Conservation (phyloP, 73 alveolate species). For the Durusdinium trenchii region DNA sequence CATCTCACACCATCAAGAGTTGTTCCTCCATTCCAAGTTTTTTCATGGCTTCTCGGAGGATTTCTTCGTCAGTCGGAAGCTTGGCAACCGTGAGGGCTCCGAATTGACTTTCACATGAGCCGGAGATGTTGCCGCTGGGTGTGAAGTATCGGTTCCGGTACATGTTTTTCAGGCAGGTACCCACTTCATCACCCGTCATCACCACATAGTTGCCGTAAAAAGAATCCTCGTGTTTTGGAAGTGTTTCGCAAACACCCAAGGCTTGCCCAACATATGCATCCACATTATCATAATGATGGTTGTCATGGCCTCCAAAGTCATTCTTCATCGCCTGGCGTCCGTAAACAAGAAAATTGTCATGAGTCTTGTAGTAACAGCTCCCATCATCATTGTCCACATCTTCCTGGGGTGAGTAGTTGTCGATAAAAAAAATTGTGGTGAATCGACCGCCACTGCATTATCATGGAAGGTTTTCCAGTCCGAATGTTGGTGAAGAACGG, state of each 20-base stretch:
- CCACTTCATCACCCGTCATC: not conserved
- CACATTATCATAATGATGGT: not conserved
- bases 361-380: not conserved
- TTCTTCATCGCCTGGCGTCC: not conserved
- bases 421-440: not conserved
- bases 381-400: not conserved
- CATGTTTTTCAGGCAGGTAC: constrained; percentile 32
- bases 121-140: not conserved
- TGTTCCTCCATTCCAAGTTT: too few relatives aligned
- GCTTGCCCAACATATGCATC: not conserved
- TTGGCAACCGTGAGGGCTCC: too few relatives aligned
- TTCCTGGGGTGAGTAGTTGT: not conserved
- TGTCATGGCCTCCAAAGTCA: not conserved
- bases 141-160: constrained; percentile 1
- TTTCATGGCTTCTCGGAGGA: too few relatives aligned
- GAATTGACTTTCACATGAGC: not conserved
- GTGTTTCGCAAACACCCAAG: constrained; percentile 31
- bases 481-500: not conserved
- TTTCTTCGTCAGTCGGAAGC: too few relatives aligned
- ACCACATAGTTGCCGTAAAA: constrained; percentile 32
- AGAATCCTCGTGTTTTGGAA: constrained; percentile 17
- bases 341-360: not conserved
- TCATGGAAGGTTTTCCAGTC: not conserved
- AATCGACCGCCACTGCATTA: too few relatives aligned
- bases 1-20: too few relatives aligned